Conservation (phyloP, 768 basidiomycete species). For the Trametes villosa region DNA sequence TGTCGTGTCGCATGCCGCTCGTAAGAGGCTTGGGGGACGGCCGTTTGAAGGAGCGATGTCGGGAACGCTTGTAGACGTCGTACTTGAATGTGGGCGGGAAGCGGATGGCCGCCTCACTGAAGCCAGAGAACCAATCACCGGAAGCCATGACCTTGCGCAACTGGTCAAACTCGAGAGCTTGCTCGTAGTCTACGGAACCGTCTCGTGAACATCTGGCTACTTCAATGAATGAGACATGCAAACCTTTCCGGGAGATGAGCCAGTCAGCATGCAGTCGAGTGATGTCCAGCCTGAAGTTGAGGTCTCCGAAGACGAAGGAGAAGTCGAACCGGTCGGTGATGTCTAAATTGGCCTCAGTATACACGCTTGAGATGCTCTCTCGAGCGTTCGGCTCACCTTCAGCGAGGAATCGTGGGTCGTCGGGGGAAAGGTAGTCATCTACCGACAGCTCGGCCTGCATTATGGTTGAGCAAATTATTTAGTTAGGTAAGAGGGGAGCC, state of each 20-base stretch:
- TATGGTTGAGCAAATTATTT: too few species aligned
- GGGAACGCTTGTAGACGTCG: constrained; percentile 63
- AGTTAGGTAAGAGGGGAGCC: too few species aligned
- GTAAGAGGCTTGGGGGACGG: constrained; percentile 2
- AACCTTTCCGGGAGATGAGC: constrained; percentile 83
- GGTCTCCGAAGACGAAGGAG: constrained; percentile 87
- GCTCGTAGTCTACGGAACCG: constrained; percentile 69
- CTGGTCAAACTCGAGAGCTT: constrained; percentile 92
- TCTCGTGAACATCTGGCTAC: neutral
- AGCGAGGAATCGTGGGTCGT: constrained; percentile 67
- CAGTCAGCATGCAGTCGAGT: constrained; percentile 93
- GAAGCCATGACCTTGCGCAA: constrained; percentile 74
- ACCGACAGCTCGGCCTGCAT: constrained; percentile 72
- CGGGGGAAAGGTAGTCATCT: constrained; percentile 70
- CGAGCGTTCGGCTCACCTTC: constrained; percentile 55
- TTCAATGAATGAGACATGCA: neutral
- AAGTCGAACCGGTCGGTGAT: constrained; percentile 89
- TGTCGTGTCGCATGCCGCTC: constrained; percentile 29
- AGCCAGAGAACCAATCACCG: constrained; percentile 74
- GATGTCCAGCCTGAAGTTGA: constrained; percentile 90
- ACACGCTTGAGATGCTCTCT: neutral
- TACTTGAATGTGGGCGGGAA: constrained; percentile 97
- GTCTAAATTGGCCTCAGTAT: constrained; percentile 52
- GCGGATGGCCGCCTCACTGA: constrained; percentile 76
- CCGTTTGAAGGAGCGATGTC: constrained; percentile 19